Conservation (phyloP, 23 red algal genomes). For the Gracilaria gracilis region DNA sequence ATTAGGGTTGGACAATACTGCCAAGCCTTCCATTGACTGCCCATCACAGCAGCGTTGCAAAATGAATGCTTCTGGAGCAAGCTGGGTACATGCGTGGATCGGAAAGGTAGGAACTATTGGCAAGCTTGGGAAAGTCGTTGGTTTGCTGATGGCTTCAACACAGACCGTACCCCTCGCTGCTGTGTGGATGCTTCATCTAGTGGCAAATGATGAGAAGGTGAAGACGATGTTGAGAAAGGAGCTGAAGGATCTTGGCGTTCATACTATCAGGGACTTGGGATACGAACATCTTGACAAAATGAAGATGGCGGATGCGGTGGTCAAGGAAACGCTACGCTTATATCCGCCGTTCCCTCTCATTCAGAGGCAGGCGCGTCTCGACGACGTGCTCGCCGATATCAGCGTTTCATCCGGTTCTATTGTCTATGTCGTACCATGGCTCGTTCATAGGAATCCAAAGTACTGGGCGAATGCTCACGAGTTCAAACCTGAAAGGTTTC, state of each 20-base stretch:
- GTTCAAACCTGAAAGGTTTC: constrained; percentile 88
- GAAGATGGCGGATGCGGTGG: constrained; percentile 72
- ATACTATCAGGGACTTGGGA: constrained; percentile 4
- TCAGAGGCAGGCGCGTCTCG: constrained; percentile 73
- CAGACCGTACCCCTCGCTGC: constrained; percentile 93
- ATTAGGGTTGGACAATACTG: constrained; percentile 40
- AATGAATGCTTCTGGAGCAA: constrained; percentile 24
- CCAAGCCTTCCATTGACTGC: neutral
- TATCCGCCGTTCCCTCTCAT: constrained; percentile 97
- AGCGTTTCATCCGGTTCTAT: constrained; percentile 57
- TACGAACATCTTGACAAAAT: constrained; percentile 66
- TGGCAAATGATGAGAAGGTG: constrained; percentile 66
- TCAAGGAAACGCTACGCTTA: constrained; percentile 88
- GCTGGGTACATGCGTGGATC: constrained; percentile 96
- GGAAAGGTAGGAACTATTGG: constrained; percentile 87
- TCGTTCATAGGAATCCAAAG: constrained; percentile 88
- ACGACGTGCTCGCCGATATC: constrained; percentile 73
- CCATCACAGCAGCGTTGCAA: neutral
- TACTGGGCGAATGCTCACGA: constrained; percentile 77
- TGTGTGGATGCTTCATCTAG: constrained; percentile 85
- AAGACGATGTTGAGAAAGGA: constrained; percentile 60
- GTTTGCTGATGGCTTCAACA: constrained; percentile 94
- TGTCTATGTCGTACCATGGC: constrained; percentile 96
- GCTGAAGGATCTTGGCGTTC: constrained; percentile 39
- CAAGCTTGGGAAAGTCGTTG: constrained; percentile 95